phyloP scores from a whole-genome alignment of 441 rosid species.

The Viola pubescens region DNA sequence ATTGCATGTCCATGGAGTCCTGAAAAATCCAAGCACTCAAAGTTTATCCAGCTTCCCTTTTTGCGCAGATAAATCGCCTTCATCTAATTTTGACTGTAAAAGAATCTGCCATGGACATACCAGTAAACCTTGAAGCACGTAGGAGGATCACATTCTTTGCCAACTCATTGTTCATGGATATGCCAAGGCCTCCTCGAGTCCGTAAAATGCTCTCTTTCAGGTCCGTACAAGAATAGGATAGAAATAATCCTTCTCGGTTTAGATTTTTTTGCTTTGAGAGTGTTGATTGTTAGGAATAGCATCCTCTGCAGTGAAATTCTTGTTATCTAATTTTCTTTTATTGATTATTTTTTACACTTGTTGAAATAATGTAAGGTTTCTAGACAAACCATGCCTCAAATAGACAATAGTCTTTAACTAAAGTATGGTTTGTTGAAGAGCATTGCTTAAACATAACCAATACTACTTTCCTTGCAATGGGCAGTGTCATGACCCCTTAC shows the following conservation, averaged over 20 bases:
- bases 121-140: constrained; percentile 94
- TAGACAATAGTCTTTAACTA: constrained; percentile 1
- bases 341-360: too few relatives aligned
- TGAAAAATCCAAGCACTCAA: too few relatives aligned
- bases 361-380: too few relatives aligned
- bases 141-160: constrained; percentile 92
- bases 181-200: constrained; percentile 96
- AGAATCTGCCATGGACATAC: constrained; percentile 89
- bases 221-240: constrained; percentile 21
- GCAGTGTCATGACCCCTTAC: constrained; percentile 95
- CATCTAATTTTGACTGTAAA: constrained; percentile 88
- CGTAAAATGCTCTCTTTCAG: constrained; percentile 98
- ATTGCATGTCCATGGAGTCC: neutral
- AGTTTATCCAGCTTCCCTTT: too few relatives aligned
- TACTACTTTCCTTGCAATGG: constrained; percentile 21
- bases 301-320: too few relatives aligned
- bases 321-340: too few relatives aligned
- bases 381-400: too few relatives aligned
- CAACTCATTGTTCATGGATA: constrained; percentile 96
- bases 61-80: constrained; percentile 74
- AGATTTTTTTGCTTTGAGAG: too few relatives aligned
- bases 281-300: too few relatives aligned
- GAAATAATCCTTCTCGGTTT: too few relatives aligned
- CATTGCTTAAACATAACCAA: constrained; percentile 5
- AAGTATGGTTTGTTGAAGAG: neutral